A percentile compares a stretch with the other conserved stretches of the same genome.
These are phyloP conservation scores for Tricholoma flavovirens DNA, from an alignment of 768 basidiomycete genomes.

Conservation along the genomic window DNA sequence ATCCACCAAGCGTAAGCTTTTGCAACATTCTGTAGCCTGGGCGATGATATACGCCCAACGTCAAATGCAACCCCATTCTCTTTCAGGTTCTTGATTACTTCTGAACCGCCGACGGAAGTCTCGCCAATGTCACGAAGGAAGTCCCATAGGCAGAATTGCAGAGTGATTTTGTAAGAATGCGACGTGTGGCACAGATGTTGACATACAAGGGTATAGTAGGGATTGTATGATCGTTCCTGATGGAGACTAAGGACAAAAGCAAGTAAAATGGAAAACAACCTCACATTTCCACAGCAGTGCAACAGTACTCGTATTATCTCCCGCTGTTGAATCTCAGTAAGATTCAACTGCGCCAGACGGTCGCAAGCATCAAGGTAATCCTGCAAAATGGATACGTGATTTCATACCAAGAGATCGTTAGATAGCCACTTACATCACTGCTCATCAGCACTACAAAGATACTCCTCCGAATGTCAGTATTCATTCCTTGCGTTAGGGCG, in stretches of 20 bases:
- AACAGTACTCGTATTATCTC: conserved; percentile 91
- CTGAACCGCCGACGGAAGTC: conserved; percentile 70
- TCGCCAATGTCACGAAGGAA: conserved; percentile 91
- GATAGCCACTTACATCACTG: conserved; percentile 62
- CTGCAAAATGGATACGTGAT: conserved; percentile 33
- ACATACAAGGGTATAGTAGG: conserved; percentile 88
- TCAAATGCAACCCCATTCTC: conserved; percentile 44
- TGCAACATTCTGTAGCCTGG: conserved; percentile 68
- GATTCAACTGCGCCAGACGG: conserved; percentile 72
- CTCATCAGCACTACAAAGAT: conserved; percentile 96
- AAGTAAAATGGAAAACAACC: conserved; percentile 17
- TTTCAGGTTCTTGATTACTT: conserved; percentile 64
- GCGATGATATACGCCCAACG: conserved; percentile 46
- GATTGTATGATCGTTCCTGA: conserved; percentile 90
- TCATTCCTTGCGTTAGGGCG: conserved; percentile 97
- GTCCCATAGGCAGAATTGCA: conserved; percentile 97
- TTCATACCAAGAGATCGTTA: neutral
- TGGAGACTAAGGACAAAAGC: neutral
- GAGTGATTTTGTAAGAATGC: conserved; percentile 84
- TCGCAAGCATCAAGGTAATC: conserved; percentile 97
- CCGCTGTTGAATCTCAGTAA: conserved; percentile 87
- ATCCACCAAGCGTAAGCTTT: conserved; percentile 91
- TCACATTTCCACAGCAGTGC: conserved; percentile 87
- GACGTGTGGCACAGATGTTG: conserved; percentile 75
- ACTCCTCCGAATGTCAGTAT: conserved; percentile 88